phyloP scores from a whole-genome alignment of 2,329 filamentous ascomycete species.

The Chaetomium globosum region DNA sequence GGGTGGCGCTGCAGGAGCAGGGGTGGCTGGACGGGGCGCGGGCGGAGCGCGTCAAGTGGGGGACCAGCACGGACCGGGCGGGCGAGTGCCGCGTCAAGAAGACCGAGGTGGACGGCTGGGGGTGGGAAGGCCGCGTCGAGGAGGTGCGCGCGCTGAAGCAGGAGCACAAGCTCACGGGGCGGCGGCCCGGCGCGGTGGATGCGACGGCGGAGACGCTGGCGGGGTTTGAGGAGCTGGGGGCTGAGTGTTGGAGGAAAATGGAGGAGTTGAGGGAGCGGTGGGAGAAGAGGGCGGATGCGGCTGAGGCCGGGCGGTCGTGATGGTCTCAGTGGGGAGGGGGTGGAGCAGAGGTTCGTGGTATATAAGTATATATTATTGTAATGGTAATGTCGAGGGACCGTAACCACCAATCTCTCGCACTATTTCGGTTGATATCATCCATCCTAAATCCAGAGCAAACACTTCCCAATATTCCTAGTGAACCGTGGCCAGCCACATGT shows the following conservation, averaged over 20 bases:
- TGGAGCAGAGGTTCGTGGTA: background rate
- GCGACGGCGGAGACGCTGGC: constrained; percentile 62
- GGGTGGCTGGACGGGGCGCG: constrained; percentile 60
- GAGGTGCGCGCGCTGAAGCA: constrained; percentile 48
- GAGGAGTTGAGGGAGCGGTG: constrained; percentile 69
- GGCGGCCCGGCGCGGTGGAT: constrained; percentile 61
- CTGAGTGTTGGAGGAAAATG: constrained; percentile 68
- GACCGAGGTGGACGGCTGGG: constrained; percentile 88
- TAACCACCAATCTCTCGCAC: background rate
- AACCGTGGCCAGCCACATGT: constrained; percentile 5
- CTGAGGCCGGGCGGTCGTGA: background rate
- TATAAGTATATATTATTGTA: constrained; percentile 6
- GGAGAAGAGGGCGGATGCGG: constrained; percentile 54
- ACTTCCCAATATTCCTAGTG: background rate
- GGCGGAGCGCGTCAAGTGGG: constrained; percentile 75
- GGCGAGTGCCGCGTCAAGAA: constrained; percentile 66
- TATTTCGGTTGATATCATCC: background rate
- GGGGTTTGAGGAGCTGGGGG: constrained; percentile 65
- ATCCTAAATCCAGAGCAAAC: background rate
- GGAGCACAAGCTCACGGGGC: constrained; percentile 56
- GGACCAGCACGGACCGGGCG: constrained; percentile 65
- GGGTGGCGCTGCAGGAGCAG: constrained; percentile 71
- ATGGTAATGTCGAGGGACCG: constrained; percentile 12
- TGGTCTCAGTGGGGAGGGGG: background rate
- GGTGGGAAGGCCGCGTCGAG: constrained; percentile 62